Conservation (phyloP, 1,139 yeast species). For the Nakaseomyces nivariensis region DNA sequence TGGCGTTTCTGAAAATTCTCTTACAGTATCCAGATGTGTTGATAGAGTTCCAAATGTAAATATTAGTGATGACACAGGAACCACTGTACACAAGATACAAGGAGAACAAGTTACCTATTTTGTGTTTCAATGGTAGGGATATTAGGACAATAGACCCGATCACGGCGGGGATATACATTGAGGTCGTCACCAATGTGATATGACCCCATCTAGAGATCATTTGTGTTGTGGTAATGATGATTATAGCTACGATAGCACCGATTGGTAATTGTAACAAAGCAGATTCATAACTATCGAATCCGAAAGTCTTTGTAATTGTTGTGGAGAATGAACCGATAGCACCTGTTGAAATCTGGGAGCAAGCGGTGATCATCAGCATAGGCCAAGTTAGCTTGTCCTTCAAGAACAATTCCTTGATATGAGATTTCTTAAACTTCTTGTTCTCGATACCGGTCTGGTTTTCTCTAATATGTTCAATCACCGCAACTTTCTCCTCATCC, state of each 20-base stretch:
- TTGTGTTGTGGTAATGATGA: slow-evolving; percentile 27
- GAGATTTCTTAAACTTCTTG: slow-evolving; percentile 42
- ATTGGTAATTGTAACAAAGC: slow-evolving; percentile 38
- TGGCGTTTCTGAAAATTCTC: slow-evolving; percentile 49
- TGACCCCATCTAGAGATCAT: slow-evolving; percentile 27
- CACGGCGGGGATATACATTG: slow-evolving; percentile 30
- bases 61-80: slow-evolving; percentile 34
- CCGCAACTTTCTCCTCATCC: slow-evolving; percentile 41
- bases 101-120: slow-evolving; percentile 30
- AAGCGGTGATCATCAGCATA: slow-evolving; percentile 30
- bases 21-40: slow-evolving; percentile 69
- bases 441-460: slow-evolving; percentile 50
- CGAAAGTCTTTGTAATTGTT: slow-evolving; percentile 40
- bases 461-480: slow-evolving; percentile 42
- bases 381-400: slow-evolving; percentile 42
- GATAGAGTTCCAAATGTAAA: slow-evolving; percentile 31
- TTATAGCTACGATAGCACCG: slow-evolving; percentile 35
- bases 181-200: slow-evolving; percentile 22
- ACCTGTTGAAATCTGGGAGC: slow-evolving; percentile 36
- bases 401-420: slow-evolving; percentile 37
- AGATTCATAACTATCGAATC: slow-evolving; percentile 33
- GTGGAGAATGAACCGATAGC: slow-evolving; percentile 40
- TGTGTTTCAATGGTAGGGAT: slow-evolving; percentile 31
- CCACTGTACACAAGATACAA: slow-evolving; percentile 33
- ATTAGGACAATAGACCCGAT: slow-evolving; percentile 39